Base-by-base conservation (phyloP, 345 rosid genomes). In the Camelina hispida region DNA sequence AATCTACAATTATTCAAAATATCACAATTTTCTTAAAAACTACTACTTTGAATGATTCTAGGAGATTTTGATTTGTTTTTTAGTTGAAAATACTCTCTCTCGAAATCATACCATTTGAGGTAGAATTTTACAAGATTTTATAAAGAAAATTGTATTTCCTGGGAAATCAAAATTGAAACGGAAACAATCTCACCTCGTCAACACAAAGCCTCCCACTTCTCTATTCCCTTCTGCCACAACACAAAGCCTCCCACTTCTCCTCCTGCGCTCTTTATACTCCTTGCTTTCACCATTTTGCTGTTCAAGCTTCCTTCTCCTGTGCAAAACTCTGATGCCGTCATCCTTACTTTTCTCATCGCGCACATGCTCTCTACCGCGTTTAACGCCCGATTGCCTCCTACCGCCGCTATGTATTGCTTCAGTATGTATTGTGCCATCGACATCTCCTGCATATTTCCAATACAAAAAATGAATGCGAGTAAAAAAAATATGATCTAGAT, bases 391-490 rank as follows among this genome's bases (percentile, higher is more conserved):
- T 95, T 97, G 10, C 99, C 99, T 15, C 99, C 99, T 12, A 87
- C 90, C 1, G 97, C 92, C 0, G 97, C 97, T 70, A 85, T 76
- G 69, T 95, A 95, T 25, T 95, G 99, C 35, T 90, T 89, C 77
- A 95, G 93, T 80, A 95, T 92, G 81, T 92, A 95, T 57, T 85
- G 90, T 32, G 97, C 99, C 90, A 89, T 92, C 7, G 97, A 95
- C 56, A 83, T 74, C 81, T 92, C 97, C 97, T 95, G 69, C 55
- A 14, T 0, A 9, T 55, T 43, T 25, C 13, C 34, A 65, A 63
- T 23, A 22, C 34, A 68, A 11, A 4, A 64, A 23, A 16, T 2
- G 8, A 62, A 62, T 22, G 18, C 7, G 0, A 22, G 14, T 14
- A 15, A 14, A 2, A 9, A 37, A 37, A 2, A 37, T 30, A 46